These are phyloP conservation scores for Aspergillus egyptiacus DNA, from an alignment of 495 filamentous ascomycete species.

Conservation along the genomic window DNA sequence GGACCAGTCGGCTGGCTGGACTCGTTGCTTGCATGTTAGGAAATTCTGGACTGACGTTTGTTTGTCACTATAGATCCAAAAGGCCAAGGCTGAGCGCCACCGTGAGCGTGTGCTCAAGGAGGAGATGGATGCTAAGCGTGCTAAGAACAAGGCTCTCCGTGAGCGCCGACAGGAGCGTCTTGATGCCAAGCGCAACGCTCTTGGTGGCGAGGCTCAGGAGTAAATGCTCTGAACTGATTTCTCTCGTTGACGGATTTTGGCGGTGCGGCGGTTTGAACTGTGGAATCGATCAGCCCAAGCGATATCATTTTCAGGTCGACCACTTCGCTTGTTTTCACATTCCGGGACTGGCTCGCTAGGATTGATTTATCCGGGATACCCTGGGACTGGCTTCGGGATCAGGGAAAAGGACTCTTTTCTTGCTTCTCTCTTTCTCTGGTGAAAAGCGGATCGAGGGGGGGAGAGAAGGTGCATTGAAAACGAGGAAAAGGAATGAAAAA, in stretches of 20 bases:
- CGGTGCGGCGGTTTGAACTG: constrained; percentile 41
- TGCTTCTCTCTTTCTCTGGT: constrained; percentile 13
- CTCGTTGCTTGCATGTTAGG: background rate
- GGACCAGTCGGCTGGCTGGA: background rate
- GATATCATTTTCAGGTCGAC: constrained; percentile 16
- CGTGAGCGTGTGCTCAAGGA: constrained; percentile 94
- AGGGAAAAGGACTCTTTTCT: constrained; percentile 13
- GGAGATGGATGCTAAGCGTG: constrained; percentile 99
- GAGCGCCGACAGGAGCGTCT: constrained; percentile 90
- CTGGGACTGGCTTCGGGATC: constrained; percentile 18
- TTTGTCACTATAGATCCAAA: constrained; percentile 74
- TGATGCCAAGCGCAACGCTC: constrained; percentile 78
- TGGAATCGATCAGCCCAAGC: constrained; percentile 21
- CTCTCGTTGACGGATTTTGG: constrained; percentile 35
- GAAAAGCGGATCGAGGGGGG: constrained; percentile 10
- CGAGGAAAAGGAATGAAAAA: constrained; percentile 15
- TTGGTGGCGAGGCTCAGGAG: constrained; percentile 71
- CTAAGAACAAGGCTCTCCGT: constrained; percentile 98
- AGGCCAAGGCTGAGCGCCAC: constrained; percentile 96
- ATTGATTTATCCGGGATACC: constrained; percentile 23
- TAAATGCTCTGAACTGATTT: constrained; percentile 27
- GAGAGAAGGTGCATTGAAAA: constrained; percentile 10
- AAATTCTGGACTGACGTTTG: constrained; percentile 20
- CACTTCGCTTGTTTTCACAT: constrained; percentile 18
- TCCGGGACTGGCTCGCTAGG: constrained; percentile 17